Conservation (phyloP, 2,329 filamentous ascomycete species). For the Boeremia exigua region DNA sequence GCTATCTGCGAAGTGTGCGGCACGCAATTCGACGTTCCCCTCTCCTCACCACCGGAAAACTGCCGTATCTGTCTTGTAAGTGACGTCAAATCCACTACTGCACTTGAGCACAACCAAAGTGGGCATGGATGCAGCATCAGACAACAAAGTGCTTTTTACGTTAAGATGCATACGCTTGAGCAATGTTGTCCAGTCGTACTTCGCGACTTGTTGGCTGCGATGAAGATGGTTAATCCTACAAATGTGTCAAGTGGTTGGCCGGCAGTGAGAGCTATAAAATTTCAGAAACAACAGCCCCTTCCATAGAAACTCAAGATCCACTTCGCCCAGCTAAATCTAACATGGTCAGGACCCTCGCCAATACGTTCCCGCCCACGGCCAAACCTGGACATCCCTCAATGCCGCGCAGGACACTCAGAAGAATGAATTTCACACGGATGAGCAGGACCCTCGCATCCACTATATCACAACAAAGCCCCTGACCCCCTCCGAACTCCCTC, state of each 20-base stretch:
- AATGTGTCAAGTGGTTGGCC: no score
- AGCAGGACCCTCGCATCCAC: conserved; percentile 53
- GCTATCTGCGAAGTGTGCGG: conserved; percentile 73
- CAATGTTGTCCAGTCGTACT: no score
- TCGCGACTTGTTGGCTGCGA: no score
- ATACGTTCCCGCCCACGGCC: conserved; percentile 68
- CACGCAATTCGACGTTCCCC: conserved; percentile 68
- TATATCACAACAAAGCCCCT: conserved; percentile 52
- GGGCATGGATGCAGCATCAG: not conserved
- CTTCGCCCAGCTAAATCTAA: conserved; percentile 9
- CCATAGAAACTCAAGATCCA: not conserved
- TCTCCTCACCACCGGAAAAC: conserved; percentile 56
- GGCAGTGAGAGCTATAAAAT: no score
- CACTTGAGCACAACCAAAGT: not conserved
- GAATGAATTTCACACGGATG: conserved; percentile 62
- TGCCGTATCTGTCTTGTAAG: conserved; percentile 77
- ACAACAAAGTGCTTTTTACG: not conserved
- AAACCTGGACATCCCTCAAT: conserved; percentile 69
- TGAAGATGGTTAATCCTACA: no score
- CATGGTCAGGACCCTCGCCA: conserved; percentile 64
- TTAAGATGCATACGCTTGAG: no score
- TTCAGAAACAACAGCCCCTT: not conserved
- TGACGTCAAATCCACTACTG: conserved; percentile 7
- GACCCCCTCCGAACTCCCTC: conserved; percentile 25
- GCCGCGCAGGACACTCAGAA: conserved; percentile 53